Evolutionary conservation across 2,329 filamentous ascomycete genomes (phyloP), one percentile per base, ranked within the genome.

Genomic region (Cercospora canescens): DNA sequence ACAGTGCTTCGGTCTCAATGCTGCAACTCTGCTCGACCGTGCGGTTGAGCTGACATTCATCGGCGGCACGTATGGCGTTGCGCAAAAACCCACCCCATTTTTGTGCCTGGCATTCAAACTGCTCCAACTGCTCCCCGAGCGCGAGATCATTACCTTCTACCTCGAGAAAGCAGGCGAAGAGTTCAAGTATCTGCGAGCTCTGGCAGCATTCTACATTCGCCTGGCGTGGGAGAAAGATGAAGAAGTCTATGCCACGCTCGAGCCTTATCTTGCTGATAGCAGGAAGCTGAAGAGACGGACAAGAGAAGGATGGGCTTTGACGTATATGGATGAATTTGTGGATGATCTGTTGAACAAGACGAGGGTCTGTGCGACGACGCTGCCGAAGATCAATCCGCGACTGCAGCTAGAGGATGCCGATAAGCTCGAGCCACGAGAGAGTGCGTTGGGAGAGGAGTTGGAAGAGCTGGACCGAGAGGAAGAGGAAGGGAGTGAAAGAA

Each of bases 101-200:
- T 85, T 99, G 28, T 99, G 95, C 75, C 86, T 99, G 3, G 91
- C 91, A 2, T 96, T 99, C 81, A 99, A 98, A 83, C 85, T 99
- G 60, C 86, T 98, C 64, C 93, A 97, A 81, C 86, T 99, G 9
- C 89, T 89, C 28, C 95, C 95, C 1, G 87, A 88, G 67, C 89
- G 92, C 76, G 91, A 89, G 50, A 87, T 98, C 35, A 82, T 99
- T 30, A 79, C 87, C 45, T 92, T 93, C 75, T 97, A 97, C 78
- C 80, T 99, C 32, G 82, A 87, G 64, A 90, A 89, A 73, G 90
- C 90, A 63, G 93, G 89, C 54, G 89, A 91, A 39, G 81, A 85
- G 50, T 89, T 86, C 78, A 89, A 89, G 70, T 99, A 99, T 79
- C 83, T 99, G 62, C 89, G 94, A 65, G 94, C 92, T 0, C 83